Base-by-base conservation (phyloP, 306 rosid species). In the Sicyos edulis region DNA sequence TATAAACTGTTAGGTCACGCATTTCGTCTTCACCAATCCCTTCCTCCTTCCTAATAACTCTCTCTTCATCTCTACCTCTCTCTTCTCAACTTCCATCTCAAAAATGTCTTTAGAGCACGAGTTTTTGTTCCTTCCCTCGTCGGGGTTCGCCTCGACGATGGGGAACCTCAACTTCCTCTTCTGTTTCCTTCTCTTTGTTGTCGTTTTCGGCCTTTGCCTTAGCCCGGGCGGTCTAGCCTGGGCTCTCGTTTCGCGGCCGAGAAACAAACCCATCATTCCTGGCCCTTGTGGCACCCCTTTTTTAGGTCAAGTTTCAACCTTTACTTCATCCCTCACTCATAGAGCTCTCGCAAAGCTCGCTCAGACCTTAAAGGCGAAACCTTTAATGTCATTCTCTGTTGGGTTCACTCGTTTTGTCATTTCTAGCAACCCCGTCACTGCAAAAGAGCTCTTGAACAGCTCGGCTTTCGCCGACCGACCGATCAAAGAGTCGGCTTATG, bases 191-290 rank as follows among this genome's bases (percentile, higher is more conserved):
- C 29, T 84, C 3, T 71, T 85, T 53, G 49, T 80, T 0, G 9
- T 76, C 1, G 24, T 71, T 3, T 71, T 80, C 37, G 10, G 71
- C 0, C 47, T 86, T 32, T 84, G 86, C 67, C 78, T 91, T 3
- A 57, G 84, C 0, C 92, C 96, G 0, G 97, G 96, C 0, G 97
- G 97, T 10, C 77, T 91, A 0, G 89, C 96, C 8, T 91, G 97
- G 97, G 82, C 86, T 8, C 6, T 84, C 74, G 17, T 54, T 77
- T 24, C 83, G 40, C 11, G 32, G 14, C 22, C 74, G 37, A 13
- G 24, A 0, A 7, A 66, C 3, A 15, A 58, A 17, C 0, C 77
- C 5, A 21, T 73, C 22, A 88, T 88, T 47, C 91, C 92, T 0
- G 97, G 91, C 12, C 96, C 97, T 24, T 75, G 84, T 0, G 95